These are phyloP conservation scores for Linanthus parryae DNA, from an alignment of 148 eudicot species.

Conservation along the genomic window DNA sequence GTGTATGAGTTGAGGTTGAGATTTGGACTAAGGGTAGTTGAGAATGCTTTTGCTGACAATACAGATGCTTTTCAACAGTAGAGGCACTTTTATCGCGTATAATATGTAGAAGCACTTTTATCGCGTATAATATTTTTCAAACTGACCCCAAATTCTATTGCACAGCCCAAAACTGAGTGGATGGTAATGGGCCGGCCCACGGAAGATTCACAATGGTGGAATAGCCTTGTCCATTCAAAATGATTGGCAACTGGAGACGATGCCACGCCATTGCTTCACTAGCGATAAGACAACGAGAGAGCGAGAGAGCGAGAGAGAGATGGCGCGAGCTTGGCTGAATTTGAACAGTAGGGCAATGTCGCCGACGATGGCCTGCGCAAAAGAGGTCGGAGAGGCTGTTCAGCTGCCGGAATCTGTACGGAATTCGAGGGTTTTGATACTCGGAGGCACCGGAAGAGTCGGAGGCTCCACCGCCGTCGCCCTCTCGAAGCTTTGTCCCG, in stretches of 20 bases:
- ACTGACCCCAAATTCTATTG: too few relatives aligned
- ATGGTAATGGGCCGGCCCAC: too few relatives aligned
- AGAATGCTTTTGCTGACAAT: too few relatives aligned
- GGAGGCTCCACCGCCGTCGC: constrained; percentile 92
- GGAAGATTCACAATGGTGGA: too few relatives aligned
- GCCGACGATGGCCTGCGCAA: constrained; percentile 26
- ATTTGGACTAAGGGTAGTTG: too few relatives aligned
- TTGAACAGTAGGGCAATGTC: constrained; percentile 20
- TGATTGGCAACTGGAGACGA: background rate
- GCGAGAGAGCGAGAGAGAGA: constrained; percentile 12
- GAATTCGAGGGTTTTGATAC: constrained; percentile 64
- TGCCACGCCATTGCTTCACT: constrained; percentile 24
- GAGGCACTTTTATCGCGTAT: too few relatives aligned
- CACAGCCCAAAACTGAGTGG: too few relatives aligned
- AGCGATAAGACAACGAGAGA: constrained; percentile 2
- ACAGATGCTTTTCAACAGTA: too few relatives aligned
- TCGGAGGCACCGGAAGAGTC: constrained; percentile 96
- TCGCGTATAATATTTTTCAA: too few relatives aligned
- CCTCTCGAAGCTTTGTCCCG: constrained; percentile 62
- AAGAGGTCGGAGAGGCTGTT: constrained; percentile 19
- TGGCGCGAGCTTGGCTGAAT: constrained; percentile 41
- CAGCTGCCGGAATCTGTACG: constrained; percentile 18
- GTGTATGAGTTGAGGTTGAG: too few relatives aligned
- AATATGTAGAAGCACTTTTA: too few relatives aligned
- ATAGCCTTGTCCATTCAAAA: too few relatives aligned